Percentiles rank a stretch among this genome's conserved stretches.
These are phyloP conservation scores for Phallus indusiatus DNA, from an alignment of 768 basidiomycete genomes.

Conservation along the genomic window DNA sequence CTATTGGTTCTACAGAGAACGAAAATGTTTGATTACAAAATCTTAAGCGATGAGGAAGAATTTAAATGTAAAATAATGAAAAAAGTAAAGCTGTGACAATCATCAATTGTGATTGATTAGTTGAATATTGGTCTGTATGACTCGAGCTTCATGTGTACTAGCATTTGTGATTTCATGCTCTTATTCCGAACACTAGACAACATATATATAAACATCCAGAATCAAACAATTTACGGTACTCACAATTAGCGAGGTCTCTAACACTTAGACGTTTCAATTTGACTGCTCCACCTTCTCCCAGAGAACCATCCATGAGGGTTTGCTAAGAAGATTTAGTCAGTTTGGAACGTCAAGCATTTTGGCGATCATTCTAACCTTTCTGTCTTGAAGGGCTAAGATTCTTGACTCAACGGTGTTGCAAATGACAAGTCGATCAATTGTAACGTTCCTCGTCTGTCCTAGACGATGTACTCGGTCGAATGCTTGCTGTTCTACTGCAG, in stretches of 20 bases:
- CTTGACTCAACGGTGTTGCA: constrained; percentile 57
- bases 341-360: neutral
- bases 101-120: too few relatives aligned
- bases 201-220: neutral
- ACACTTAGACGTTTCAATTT: constrained; percentile 46
- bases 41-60: too few relatives aligned
- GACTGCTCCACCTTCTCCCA: constrained; percentile 53
- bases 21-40: too few relatives aligned
- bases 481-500: constrained; percentile 52
- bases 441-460: constrained; percentile 43
- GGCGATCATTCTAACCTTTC: constrained; percentile 32
- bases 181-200: too few relatives aligned
- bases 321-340: constrained; percentile 21
- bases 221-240: neutral
- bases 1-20: too few relatives aligned
- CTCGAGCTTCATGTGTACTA: too few relatives aligned
- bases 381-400: constrained; percentile 53
- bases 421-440: constrained; percentile 49
- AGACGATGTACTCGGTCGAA: constrained; percentile 52
- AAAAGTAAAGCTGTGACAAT: too few relatives aligned
- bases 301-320: constrained; percentile 47
- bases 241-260: constrained; percentile 37
- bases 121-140: too few relatives aligned
- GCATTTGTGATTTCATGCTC: too few relatives aligned
- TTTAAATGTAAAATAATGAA: too few relatives aligned